Percentiles rank a stretch among this genome's conserved stretches.
phyloP scores from a whole-genome alignment of 1,284 basidiomycete genomes.

The Apiotrichum veenhuisii region DNA sequence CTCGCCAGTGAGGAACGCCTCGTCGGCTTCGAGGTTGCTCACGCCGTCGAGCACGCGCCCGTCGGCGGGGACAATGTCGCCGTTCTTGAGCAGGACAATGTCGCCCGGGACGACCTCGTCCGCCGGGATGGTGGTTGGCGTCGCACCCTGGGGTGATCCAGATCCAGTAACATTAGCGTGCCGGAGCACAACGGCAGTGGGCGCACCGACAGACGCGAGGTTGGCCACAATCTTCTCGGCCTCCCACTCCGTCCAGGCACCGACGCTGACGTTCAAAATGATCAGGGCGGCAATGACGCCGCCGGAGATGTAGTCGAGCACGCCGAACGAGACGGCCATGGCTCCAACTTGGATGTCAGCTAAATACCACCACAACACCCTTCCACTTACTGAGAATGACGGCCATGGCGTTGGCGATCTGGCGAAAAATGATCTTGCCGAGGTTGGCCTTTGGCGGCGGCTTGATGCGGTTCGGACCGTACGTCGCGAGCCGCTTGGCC shows the following conservation, averaged over 20 bases:
- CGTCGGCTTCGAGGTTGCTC: slow-evolving; percentile 59
- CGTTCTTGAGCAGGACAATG: slow-evolving; percentile 57
- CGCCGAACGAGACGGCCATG: slow-evolving; percentile 62
- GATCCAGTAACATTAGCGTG: too few relatives aligned
- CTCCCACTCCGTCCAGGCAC: slow-evolving; percentile 50
- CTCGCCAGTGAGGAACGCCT: slow-evolving; percentile 67
- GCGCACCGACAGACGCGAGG: slow-evolving; percentile 53
- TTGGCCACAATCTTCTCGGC: slow-evolving; percentile 53
- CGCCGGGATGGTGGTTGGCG: slow-evolving; percentile 56
- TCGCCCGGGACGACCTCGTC: slow-evolving; percentile 64
- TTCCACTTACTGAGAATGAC: slow-evolving; percentile 41
- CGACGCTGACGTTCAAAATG: slow-evolving; percentile 55
- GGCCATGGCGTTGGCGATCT: slow-evolving; percentile 50
- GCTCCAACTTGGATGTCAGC: slow-evolving; percentile 53
- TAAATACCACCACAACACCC: background rate
- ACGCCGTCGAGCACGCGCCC: slow-evolving; percentile 52
- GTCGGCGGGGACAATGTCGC: slow-evolving; percentile 62
- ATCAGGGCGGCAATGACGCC: slow-evolving; percentile 64
- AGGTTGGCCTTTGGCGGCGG: slow-evolving; percentile 43
- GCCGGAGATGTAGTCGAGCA: slow-evolving; percentile 62
- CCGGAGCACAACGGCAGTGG: slow-evolving; percentile 61
- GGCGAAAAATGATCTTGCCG: slow-evolving; percentile 38
- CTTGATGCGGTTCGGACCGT: slow-evolving; percentile 50
- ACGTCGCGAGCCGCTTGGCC: slow-evolving; percentile 25
- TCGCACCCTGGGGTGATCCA: slow-evolving; percentile 20